Evolutionary conservation across 1,139 yeast species (phyloP).

Genomic region (Sugiyamaella novakii): DNA sequence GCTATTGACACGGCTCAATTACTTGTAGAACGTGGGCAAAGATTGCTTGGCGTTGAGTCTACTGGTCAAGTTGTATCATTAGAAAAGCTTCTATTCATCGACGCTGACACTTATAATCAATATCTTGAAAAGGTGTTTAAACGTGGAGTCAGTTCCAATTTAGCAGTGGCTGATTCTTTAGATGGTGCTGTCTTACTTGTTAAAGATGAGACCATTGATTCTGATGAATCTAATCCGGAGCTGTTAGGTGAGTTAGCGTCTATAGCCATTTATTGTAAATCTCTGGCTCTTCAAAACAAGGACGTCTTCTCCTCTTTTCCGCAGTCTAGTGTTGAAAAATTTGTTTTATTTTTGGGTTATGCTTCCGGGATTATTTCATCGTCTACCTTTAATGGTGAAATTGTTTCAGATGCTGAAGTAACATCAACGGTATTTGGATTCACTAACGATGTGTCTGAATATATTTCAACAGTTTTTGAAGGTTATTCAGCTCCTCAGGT

Average conservation of each 20-base stretch:
- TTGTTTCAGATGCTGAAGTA: conserved; percentile 4
- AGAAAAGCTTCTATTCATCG: conserved; percentile 36
- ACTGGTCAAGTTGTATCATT: conserved; percentile 13
- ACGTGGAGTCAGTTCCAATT: conserved; percentile 1
- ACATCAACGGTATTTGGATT: not conserved
- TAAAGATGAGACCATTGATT: not conserved
- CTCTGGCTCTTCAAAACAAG: conserved; percentile 2
- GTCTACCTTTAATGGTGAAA: conserved; percentile 1
- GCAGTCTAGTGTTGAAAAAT: not conserved
- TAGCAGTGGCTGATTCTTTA: conserved; percentile 16
- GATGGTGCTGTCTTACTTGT: conserved; percentile 14
- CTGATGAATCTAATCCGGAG: not conserved
- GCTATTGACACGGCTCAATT: conserved; percentile 24
- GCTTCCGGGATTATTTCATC: conserved; percentile 3
- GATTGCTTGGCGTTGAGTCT: conserved; percentile 21
- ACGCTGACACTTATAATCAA: conserved; percentile 39
- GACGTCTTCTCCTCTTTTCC: conserved; percentile 3
- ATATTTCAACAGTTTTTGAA: not conserved
- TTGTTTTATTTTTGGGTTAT: conserved; percentile 5
- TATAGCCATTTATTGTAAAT: not conserved
- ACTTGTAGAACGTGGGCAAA: conserved; percentile 27
- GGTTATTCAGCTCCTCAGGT: conserved; percentile 1
- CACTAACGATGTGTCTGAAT: conserved; percentile 1
- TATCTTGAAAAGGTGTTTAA: conserved; percentile 1
- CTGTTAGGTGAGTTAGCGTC: not conserved